These are phyloP conservation scores for Purpureocillium takamizusanense DNA, from an alignment of 2,329 filamentous ascomycete species.

Conservation along the genomic window DNA sequence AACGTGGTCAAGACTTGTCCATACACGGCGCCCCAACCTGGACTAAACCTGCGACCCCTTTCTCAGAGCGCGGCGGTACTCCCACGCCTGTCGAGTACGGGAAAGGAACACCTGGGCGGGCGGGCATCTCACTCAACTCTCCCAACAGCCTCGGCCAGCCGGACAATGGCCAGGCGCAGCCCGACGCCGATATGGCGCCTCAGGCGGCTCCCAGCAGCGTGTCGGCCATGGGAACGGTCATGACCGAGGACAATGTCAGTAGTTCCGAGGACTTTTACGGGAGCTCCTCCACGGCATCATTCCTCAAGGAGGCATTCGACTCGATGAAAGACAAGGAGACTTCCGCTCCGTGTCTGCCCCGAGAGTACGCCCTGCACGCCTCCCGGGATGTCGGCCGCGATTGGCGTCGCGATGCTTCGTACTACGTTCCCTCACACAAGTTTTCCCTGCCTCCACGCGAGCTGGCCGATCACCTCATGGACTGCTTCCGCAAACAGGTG, in stretches of 20 bases:
- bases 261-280: too few species aligned
- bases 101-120: not conserved
- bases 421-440: slow-evolving; percentile 12
- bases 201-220: slow-evolving; percentile 11
- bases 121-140: not conserved
- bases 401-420: slow-evolving; percentile 6
- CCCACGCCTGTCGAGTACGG: not conserved
- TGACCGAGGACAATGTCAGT: slow-evolving; percentile 18
- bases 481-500: slow-evolving; percentile 27
- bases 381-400: not conserved
- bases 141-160: not conserved
- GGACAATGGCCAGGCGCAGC: not conserved
- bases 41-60: not conserved
- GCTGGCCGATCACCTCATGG: slow-evolving; percentile 30
- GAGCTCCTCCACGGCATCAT: slow-evolving; percentile 17
- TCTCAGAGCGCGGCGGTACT: not conserved
- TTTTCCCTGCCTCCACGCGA: slow-evolving; percentile 27
- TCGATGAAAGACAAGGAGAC: slow-evolving; percentile 12
- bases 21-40: too few species aligned
- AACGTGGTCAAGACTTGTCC: too few species aligned
- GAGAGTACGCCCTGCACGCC: not conserved
- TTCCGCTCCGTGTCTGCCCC: not conserved
- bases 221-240: slow-evolving; percentile 27
- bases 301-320: slow-evolving; percentile 26
- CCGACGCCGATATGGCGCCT: not conserved